A percentile compares a stretch with the other conserved stretches of the same genome.
Evolutionary conservation across 1,284 basidiomycete species (phyloP).

Genomic region (Boletus smithii): DNA sequence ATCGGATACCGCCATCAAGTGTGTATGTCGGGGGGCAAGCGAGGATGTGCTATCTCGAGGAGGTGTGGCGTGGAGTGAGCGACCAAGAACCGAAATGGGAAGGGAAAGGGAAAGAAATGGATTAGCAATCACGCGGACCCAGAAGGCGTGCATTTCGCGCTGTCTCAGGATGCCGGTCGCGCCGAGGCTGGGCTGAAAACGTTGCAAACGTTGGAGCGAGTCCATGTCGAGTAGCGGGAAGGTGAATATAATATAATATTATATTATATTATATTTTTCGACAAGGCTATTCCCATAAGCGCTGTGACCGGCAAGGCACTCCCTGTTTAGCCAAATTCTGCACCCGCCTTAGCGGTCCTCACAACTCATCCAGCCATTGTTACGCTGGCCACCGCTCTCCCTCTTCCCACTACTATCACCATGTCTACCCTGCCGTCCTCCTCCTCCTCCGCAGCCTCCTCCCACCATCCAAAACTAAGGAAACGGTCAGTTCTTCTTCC

Average conservation of each 20-base stretch:
- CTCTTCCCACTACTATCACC: constrained; percentile 39
- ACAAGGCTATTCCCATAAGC: constrained; percentile 31
- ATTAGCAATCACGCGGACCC: background rate
- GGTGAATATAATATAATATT: too few relatives aligned
- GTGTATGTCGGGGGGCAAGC: too few relatives aligned
- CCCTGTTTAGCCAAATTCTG: constrained; percentile 36
- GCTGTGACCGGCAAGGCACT: constrained; percentile 39
- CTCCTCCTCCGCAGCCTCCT: constrained; percentile 29
- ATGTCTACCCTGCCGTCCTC: constrained; percentile 30
- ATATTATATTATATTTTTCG: background rate
- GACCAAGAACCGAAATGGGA: too few relatives aligned
- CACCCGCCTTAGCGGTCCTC: constrained; percentile 31
- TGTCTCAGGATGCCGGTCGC: constrained; percentile 21
- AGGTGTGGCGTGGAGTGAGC: too few relatives aligned
- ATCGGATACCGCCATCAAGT: too few relatives aligned
- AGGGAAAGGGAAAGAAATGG: too few relatives aligned
- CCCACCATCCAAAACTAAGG: constrained; percentile 22
- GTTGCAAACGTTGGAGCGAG: too few relatives aligned
- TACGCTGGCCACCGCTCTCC: constrained; percentile 37
- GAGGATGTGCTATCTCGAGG: too few relatives aligned
- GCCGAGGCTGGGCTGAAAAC: constrained; percentile 10
- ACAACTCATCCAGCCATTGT: constrained; percentile 38
- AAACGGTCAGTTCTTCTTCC: constrained; percentile 37
- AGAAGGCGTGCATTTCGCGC: too few relatives aligned
- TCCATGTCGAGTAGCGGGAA: too few relatives aligned